phyloP scores from a whole-genome alignment of 2,329 filamentous ascomycete genomes.

The Cladorrhinum sp. region DNA sequence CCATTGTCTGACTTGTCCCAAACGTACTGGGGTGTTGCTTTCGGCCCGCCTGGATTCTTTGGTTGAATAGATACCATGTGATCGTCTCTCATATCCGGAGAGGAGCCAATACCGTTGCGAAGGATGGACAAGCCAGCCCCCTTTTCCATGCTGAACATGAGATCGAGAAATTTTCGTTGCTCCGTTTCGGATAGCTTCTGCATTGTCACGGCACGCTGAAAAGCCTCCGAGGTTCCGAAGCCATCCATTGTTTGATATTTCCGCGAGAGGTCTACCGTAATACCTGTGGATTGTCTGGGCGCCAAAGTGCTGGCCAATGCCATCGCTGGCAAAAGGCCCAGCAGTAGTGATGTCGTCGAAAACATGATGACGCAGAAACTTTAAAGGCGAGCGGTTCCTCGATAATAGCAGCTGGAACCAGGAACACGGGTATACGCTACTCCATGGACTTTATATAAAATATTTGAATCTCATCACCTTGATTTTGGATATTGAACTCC shows the following conservation, averaged over 20 bases:
- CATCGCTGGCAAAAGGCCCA: background rate
- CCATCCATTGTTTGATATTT: slow-evolving; percentile 41
- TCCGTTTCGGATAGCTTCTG: slow-evolving; percentile 32
- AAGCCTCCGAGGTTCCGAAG: slow-evolving; percentile 40
- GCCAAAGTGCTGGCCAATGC: background rate
- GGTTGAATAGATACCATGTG: slow-evolving; percentile 36
- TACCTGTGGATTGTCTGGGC: slow-evolving; percentile 31
- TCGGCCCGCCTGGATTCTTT: slow-evolving; percentile 31
- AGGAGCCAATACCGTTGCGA: slow-evolving; percentile 41
- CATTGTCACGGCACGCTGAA: slow-evolving; percentile 39
- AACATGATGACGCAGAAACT: background rate
- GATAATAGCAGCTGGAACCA: background rate
- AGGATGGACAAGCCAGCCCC: slow-evolving; percentile 38
- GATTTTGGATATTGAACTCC: background rate
- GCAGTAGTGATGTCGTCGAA: background rate
- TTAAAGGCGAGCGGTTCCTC: background rate
- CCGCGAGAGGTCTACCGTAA: slow-evolving; percentile 23
- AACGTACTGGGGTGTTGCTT: slow-evolving; percentile 29
- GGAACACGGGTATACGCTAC: background rate
- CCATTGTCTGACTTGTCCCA: slow-evolving; percentile 37
- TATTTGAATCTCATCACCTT: background rate
- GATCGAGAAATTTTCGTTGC: slow-evolving; percentile 35
- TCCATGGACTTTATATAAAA: background rate
- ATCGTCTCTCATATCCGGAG: slow-evolving; percentile 35
- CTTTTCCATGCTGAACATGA: slow-evolving; percentile 38